phyloP scores from a whole-genome alignment of 306 rosid genomes.

The Begonia masoniana region DNA sequence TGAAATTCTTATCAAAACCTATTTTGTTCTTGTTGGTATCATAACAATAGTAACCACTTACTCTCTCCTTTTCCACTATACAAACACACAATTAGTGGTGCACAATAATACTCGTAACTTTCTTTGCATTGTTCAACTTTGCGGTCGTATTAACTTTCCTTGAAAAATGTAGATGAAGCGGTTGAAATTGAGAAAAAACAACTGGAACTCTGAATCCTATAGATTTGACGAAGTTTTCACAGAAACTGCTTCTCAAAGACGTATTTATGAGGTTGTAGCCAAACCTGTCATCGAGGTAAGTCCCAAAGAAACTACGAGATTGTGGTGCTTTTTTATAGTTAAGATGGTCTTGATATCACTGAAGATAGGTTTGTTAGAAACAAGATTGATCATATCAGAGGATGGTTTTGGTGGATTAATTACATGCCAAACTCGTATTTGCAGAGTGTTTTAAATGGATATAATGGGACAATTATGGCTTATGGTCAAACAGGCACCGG shows the following conservation, averaged over 20 bases:
- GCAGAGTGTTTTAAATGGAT: conserved; percentile 67
- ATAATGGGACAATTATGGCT: conserved; percentile 68
- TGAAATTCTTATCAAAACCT: not conserved
- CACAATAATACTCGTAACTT: too few species aligned
- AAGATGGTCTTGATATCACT: too few species aligned
- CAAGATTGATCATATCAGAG: too few species aligned
- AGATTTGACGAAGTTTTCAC: conserved; percentile 56
- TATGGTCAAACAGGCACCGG: conserved; percentile 78
- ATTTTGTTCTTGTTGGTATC: not conserved
- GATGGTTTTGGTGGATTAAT: too few species aligned
- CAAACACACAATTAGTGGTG: too few species aligned
- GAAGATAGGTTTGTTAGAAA: too few species aligned
- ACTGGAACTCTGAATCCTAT: conserved; percentile 56
- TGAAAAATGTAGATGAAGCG: conserved; percentile 36
- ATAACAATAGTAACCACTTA: not conserved
- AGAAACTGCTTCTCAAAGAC: conserved; percentile 50
- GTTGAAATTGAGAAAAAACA: conserved; percentile 48
- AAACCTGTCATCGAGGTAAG: conserved; percentile 62
- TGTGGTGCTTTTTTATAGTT: too few species aligned
- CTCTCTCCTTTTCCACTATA: not conserved
- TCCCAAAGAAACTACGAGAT: not conserved
- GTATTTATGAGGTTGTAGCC: conserved; percentile 58
- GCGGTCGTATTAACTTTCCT: not conserved
- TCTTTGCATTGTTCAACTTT: too few species aligned
- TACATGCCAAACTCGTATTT: not conserved